phyloP scores from a whole-genome alignment of 179 eudicot species.

The Silene noctiflora region DNA sequence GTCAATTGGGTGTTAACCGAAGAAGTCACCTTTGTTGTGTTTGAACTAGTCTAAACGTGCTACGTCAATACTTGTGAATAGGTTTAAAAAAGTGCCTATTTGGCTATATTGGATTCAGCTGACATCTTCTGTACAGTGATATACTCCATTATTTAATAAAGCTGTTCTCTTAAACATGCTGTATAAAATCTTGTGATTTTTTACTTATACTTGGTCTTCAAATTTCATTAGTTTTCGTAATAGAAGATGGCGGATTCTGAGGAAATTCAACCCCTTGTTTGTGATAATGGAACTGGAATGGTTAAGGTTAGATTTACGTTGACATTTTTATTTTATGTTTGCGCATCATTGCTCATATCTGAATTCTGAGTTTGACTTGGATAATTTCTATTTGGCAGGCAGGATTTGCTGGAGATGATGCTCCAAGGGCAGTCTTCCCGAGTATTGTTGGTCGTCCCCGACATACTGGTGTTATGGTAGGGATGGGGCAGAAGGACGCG shows the following conservation, averaged over 20 bases:
- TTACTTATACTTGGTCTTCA: background rate
- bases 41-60: slow-evolving; percentile 6
- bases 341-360: background rate
- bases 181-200: background rate
- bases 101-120: background rate
- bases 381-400: slow-evolving; percentile 36
- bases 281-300: slow-evolving; percentile 39
- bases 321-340: background rate
- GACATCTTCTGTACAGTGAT: background rate
- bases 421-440: background rate
- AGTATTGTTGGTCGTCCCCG: background rate
- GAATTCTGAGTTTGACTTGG: background rate
- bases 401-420: slow-evolving; percentile 49
- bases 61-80: background rate
- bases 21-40: background rate
- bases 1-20: too few species aligned
- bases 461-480: background rate
- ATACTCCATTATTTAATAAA: background rate
- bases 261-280: slow-evolving; percentile 52
- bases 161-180: background rate
- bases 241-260: slow-evolving; percentile 50
- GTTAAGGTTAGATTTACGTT: slow-evolving; percentile 25
- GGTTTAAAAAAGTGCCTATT: background rate
- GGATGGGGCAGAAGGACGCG: background rate
- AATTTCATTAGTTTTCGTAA: slow-evolving; percentile 5